These are phyloP conservation scores for Xylaria polymorpha DNA, from an alignment of 2,329 filamentous ascomycete genomes.

Conservation along the genomic window DNA sequence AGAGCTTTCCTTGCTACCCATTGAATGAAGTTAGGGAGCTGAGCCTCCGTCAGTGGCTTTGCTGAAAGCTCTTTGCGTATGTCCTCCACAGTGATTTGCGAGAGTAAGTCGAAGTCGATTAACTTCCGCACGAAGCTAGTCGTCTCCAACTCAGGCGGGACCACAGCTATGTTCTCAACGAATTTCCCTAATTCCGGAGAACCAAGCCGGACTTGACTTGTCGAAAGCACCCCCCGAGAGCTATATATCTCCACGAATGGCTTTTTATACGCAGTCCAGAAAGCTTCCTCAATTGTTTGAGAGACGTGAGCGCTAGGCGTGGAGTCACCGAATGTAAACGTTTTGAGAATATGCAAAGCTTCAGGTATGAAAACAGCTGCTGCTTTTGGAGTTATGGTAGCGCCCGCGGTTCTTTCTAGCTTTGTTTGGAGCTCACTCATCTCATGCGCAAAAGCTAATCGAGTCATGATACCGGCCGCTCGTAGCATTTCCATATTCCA, in stretches of 20 bases:
- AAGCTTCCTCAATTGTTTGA: slow-evolving; percentile 90
- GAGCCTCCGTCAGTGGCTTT: slow-evolving; percentile 81
- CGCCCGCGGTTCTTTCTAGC: slow-evolving; percentile 60
- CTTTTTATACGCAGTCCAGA: slow-evolving; percentile 90
- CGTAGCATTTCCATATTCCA: slow-evolving; percentile 97
- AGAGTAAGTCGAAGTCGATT: slow-evolving; percentile 86
- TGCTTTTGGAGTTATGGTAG: slow-evolving; percentile 70
- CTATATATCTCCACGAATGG: slow-evolving; percentile 89
- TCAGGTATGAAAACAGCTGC: slow-evolving; percentile 78
- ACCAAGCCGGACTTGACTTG: slow-evolving; percentile 81
- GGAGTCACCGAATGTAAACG: slow-evolving; percentile 89
- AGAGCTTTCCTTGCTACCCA: slow-evolving; percentile 83
- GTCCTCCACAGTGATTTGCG: slow-evolving; percentile 86
- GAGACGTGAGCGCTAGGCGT: slow-evolving; percentile 88
- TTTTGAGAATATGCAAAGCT: slow-evolving; percentile 84
- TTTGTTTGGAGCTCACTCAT: slow-evolving; percentile 80
- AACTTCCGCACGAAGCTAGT: slow-evolving; percentile 83
- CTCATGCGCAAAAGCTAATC: slow-evolving; percentile 87
- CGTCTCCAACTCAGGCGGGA: slow-evolving; percentile 80
- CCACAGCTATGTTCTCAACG: slow-evolving; percentile 86
- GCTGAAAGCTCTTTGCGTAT: slow-evolving; percentile 85
- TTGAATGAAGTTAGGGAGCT: slow-evolving; percentile 83
- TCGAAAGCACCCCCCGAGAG: slow-evolving; percentile 86
- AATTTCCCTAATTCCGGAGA: slow-evolving; percentile 76
- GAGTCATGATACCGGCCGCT: slow-evolving; percentile 88